A percentile compares a stretch with the other conserved stretches of the same genome.
These are phyloP conservation scores for Breynia disticha DNA, from an alignment of 441 rosid genomes.

Conservation along the genomic window DNA sequence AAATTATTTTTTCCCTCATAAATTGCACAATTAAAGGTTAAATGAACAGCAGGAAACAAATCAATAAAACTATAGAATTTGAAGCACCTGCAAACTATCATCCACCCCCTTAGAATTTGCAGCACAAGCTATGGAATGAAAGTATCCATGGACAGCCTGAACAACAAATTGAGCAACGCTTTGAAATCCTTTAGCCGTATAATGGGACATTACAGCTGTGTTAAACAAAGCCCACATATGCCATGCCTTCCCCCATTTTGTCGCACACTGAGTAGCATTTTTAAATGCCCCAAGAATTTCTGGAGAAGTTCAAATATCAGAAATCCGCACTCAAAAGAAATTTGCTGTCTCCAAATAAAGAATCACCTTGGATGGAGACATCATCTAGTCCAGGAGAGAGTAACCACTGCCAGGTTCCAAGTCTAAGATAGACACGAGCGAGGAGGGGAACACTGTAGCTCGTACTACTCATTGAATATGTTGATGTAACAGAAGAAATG, in stretches of 20 bases:
- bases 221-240: conserved; percentile 98
- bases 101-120: conserved; percentile 97
- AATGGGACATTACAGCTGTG: conserved; percentile 98
- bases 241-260: conserved; percentile 99
- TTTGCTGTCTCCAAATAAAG: no score
- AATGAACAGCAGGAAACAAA: not conserved
- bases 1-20: no score
- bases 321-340: not conserved
- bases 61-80: not conserved
- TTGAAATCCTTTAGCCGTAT: conserved; percentile 58
- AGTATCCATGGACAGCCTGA: conserved; percentile 95
- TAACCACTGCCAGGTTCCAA: conserved; percentile 92
- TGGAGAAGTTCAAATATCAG: conserved; percentile 22
- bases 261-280: conserved; percentile 75
- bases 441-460: conserved; percentile 58
- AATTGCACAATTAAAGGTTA: no score
- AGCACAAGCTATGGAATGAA: conserved; percentile 94
- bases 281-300: conserved; percentile 74
- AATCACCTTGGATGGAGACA: conserved; percentile 77
- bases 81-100: conserved; percentile 93
- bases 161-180: conserved; percentile 72
- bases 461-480: conserved; percentile 40
- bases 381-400: conserved; percentile 92
- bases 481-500: conserved; percentile 44
- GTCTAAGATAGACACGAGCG: conserved; percentile 84